These are phyloP conservation scores for Exophiala dermatitidis DNA, from an alignment of 2,329 filamentous ascomycete genomes.

Conservation along the genomic window DNA sequence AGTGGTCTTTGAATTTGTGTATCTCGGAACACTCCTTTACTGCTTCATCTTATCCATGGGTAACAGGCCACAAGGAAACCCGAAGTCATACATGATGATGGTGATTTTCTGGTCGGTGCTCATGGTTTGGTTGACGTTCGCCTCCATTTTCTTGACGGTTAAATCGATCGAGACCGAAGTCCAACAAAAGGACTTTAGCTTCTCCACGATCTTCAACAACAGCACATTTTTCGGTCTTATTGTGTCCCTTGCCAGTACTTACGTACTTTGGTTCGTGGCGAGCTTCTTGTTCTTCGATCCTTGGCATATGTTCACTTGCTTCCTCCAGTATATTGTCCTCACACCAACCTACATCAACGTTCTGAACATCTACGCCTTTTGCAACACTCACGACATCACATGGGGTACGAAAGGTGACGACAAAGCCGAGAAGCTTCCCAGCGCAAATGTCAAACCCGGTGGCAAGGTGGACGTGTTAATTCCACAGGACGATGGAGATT, in stretches of 20 bases:
- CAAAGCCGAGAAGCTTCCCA: conserved; percentile 83
- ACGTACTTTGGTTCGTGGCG: conserved; percentile 83
- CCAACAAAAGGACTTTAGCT: conserved; percentile 54
- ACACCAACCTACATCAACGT: conserved; percentile 98
- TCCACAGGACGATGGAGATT: conserved; percentile 82
- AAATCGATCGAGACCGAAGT: conserved; percentile 71
- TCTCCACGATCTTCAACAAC: conserved; percentile 73
- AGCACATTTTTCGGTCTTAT: conserved; percentile 88
- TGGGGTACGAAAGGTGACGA: conserved; percentile 99
- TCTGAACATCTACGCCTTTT: conserved; percentile 97
- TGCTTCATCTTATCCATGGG: conserved; percentile 93
- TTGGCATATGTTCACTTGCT: conserved; percentile 97
- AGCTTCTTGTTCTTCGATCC: conserved; percentile 95
- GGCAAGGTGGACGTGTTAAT: conserved; percentile 88
- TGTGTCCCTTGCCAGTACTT: conserved; percentile 84
- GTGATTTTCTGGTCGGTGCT: conserved; percentile 97
- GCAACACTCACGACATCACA: conserved; percentile 94
- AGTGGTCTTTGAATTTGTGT: conserved; percentile 92
- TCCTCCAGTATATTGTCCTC: conserved; percentile 88
- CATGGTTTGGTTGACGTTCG: conserved; percentile 93
- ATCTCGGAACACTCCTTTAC: conserved; percentile 81
- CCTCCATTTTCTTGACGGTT: conserved; percentile 88
- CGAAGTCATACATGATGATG: conserved; percentile 91
- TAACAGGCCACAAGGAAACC: conserved; percentile 89
- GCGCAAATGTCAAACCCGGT: conserved; percentile 81